phyloP scores from a whole-genome alignment of 352 stramenopile species.

The Nothophytophthora sp. region DNA sequence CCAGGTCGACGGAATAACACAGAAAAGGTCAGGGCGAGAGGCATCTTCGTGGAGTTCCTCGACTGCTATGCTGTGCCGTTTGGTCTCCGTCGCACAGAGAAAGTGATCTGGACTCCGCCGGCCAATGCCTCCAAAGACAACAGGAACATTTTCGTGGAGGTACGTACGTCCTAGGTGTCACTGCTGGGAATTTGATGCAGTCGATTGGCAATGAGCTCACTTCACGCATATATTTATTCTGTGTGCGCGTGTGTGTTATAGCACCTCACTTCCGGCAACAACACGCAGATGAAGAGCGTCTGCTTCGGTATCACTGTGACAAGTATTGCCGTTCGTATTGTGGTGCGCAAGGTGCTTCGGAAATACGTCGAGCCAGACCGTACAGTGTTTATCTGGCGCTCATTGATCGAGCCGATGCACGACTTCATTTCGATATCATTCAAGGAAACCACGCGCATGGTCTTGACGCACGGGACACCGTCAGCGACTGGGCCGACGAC shows the following conservation, averaged over 20 bases:
- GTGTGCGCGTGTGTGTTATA: background rate
- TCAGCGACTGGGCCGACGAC: constrained; percentile 6
- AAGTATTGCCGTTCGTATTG: background rate
- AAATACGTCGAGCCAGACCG: constrained; percentile 16
- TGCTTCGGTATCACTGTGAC: background rate
- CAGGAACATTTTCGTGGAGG: background rate
- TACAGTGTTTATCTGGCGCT: constrained; percentile 9
- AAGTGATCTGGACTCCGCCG: constrained; percentile 3
- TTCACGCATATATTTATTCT: no score
- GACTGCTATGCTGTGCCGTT: constrained; percentile 11
- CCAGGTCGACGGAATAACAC: constrained; percentile 5
- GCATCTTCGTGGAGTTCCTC: constrained; percentile 8
- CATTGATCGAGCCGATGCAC: constrained; percentile 4
- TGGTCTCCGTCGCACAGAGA: constrained; percentile 2
- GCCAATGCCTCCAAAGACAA: background rate
- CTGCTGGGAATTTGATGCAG: no score
- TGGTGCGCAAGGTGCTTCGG: background rate
- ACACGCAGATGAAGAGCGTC: constrained; percentile 8
- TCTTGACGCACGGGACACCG: background rate
- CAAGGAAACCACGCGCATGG: constrained; percentile 1
- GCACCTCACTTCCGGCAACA: background rate
- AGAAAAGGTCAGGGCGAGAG: background rate
- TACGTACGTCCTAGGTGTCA: no score
- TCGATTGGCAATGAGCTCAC: no score
- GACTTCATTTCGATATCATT: constrained; percentile 3